phyloP scores from a whole-genome alignment of 306 rosid genomes.

The Hippophae tibetana region DNA sequence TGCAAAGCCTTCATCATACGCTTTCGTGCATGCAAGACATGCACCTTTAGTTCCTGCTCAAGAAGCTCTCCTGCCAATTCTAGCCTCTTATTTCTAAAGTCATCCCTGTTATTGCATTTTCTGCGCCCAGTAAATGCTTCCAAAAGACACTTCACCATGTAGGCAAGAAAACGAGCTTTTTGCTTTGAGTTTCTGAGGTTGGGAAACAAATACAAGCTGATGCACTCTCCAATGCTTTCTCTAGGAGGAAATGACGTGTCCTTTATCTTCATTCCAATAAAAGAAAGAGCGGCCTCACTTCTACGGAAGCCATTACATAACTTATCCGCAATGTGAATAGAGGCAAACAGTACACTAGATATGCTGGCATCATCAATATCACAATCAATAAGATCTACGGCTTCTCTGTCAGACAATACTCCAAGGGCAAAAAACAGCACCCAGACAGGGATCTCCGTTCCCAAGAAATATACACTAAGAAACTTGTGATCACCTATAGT shows the following conservation, averaged over 20 bases:
- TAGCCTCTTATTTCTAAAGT: slow-evolving; percentile 80
- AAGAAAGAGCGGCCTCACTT: slow-evolving; percentile 30
- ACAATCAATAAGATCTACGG: slow-evolving; percentile 61
- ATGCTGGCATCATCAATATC: slow-evolving; percentile 41
- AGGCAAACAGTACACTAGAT: slow-evolving; percentile 58
- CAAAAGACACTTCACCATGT: slow-evolving; percentile 90
- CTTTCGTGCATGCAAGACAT: slow-evolving; percentile 71
- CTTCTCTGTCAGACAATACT: slow-evolving; percentile 66
- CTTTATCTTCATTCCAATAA: slow-evolving; percentile 38
- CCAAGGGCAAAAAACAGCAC: slow-evolving; percentile 76
- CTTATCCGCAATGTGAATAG: slow-evolving; percentile 61
- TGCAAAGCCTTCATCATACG: slow-evolving; percentile 77
- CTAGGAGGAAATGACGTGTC: slow-evolving; percentile 59
- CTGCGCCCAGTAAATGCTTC: slow-evolving; percentile 60
- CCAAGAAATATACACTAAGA: slow-evolving; percentile 60
- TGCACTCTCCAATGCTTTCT: slow-evolving; percentile 65
- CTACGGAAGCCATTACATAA: slow-evolving; percentile 40
- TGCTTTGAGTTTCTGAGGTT: slow-evolving; percentile 42
- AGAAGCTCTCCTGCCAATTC: slow-evolving; percentile 85
- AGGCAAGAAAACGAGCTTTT: slow-evolving; percentile 73
- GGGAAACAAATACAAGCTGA: slow-evolving; percentile 50
- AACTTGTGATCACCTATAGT: slow-evolving; percentile 52
- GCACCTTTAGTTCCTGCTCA: slow-evolving; percentile 81
- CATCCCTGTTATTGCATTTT: slow-evolving; percentile 78
- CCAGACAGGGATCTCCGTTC: slow-evolving; percentile 80